Evolutionary conservation across 345 rosid genomes (phyloP), one percentile per base, ranked within the genome.

Genomic region (Dimocarpus longan): DNA sequence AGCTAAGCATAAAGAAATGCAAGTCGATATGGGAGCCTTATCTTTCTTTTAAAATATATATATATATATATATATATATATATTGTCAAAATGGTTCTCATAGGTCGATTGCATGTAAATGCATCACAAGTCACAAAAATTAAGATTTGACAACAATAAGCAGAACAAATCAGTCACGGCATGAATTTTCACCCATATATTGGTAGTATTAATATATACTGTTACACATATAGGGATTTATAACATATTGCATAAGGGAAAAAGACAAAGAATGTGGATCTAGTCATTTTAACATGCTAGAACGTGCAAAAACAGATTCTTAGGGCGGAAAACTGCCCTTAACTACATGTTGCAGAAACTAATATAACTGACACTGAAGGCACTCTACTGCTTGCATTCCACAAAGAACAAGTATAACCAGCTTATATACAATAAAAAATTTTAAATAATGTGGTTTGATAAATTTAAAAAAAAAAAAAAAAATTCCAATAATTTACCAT

Each of bases 361-460:
- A 50, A 42, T n/a, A n/a, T 8, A 37, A 52, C 64, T 28, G 43
- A 3, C 21, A 39, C 39, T 5, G 15, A 75, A 24, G 22, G 22
- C 16, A 52, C 48, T 12, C 44, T 32, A 22, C 24, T 10, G 28
- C 64, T 56, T 42, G 44, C 56, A 15, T 56, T 68, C 67, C 28
- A 15, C 57, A 67, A 48, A 26, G 6, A 26, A 60, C 1, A 39
- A 43, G 18, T 22, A 43, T 24, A 48, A 65, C 44, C 10, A 54
- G 16, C 50, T n/a, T 48, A 54, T 67, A 64, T 70, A 70, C 44
- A 78, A 0, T 16, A 24, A 67, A 56, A 42, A 68, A 26, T 68
- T 44, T 78, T 52, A 46, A 52, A 63, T 9, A 50, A 63, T 74
- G 43, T 24, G 63, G 26, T 63, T 44, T 43, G 57, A 43, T 32